These are phyloP conservation scores for Pouteria glomerata DNA, from an alignment of 148 eudicot genomes.

Conservation along the genomic window DNA sequence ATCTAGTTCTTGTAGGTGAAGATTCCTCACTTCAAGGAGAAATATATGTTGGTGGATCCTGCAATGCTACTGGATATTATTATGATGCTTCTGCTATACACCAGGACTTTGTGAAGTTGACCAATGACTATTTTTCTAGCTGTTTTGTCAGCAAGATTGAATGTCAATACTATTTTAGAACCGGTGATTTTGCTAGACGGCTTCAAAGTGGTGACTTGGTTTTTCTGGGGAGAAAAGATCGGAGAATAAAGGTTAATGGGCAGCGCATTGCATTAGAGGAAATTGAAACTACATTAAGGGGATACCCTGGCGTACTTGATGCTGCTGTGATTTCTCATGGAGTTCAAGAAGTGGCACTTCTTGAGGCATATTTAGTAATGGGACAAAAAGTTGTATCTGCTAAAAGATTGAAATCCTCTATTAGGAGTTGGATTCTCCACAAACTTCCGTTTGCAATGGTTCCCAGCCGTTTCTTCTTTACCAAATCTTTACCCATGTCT, in stretches of 20 bases:
- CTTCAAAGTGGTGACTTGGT: constrained; percentile 67
- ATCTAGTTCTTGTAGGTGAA: constrained; percentile 53
- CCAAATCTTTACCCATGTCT: constrained; percentile 54
- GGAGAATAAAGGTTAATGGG: constrained; percentile 73
- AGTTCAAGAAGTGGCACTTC: constrained; percentile 36
- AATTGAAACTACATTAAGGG: constrained; percentile 61
- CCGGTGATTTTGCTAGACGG: constrained; percentile 76
- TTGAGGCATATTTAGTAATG: constrained; percentile 62
- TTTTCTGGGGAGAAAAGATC: constrained; percentile 82
- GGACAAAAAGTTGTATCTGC: constrained; percentile 18
- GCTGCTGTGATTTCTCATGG: constrained; percentile 60
- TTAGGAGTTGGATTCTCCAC: constrained; percentile 55
- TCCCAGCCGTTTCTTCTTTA: constrained; percentile 47
- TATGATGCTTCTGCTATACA: constrained; percentile 26
- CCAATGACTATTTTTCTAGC: constrained; percentile 24
- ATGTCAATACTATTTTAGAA: constrained; percentile 44
- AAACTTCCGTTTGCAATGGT: constrained; percentile 70
- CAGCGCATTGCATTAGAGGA: constrained; percentile 86
- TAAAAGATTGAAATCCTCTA: constrained; percentile 33
- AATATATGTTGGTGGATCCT: constrained; percentile 63
- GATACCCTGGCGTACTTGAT: constrained; percentile 52
- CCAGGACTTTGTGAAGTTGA: constrained; percentile 31
- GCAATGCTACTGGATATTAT: constrained; percentile 68
- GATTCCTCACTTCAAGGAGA: constrained; percentile 62
- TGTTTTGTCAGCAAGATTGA: constrained; percentile 18